Percentiles rank a stretch among this genome's conserved stretches.
Evolutionary conservation across 371 early-diverging fungal species (phyloP).

Genomic region (Blakeslea trispora): DNA sequence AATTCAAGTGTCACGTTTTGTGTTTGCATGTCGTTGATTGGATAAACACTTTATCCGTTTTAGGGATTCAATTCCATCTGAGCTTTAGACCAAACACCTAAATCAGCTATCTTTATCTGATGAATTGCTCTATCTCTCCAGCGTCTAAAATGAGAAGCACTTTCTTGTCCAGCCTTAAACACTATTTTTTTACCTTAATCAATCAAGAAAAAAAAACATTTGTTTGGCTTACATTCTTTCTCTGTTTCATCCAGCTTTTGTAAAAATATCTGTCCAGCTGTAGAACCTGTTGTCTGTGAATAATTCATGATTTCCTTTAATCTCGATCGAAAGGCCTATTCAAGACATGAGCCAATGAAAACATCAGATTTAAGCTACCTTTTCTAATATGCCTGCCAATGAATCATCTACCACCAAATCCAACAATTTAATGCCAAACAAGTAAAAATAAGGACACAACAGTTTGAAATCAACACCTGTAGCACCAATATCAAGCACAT

Average conservation of each 20-base stretch:
- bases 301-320: constrained; percentile 42
- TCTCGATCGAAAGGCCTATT: constrained; percentile 42
- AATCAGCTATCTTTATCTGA: constrained; percentile 20
- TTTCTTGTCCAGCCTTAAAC: constrained; percentile 43
- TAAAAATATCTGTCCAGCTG: constrained; percentile 36
- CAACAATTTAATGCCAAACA: constrained; percentile 43
- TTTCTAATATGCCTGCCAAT: constrained; percentile 33
- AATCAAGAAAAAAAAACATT: neutral
- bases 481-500: constrained; percentile 42
- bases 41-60: neutral
- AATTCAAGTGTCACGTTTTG: constrained; percentile 7
- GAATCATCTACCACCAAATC: constrained; percentile 33
- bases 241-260: constrained; percentile 53
- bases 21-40: neutral
- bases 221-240: constrained; percentile 43
- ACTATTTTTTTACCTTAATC: constrained; percentile 23
- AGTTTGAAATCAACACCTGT: constrained; percentile 38
- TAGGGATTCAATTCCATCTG: neutral
- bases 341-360: neutral
- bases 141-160: constrained; percentile 27
- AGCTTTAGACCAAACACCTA: constrained; percentile 7
- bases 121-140: constrained; percentile 34
- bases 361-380: too few species aligned
- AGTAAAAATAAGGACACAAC: constrained; percentile 46
- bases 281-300: constrained; percentile 35